These are phyloP conservation scores for Hygrophoropsis aurantiaca DNA, from an alignment of 768 basidiomycete species.

Conservation along the genomic window DNA sequence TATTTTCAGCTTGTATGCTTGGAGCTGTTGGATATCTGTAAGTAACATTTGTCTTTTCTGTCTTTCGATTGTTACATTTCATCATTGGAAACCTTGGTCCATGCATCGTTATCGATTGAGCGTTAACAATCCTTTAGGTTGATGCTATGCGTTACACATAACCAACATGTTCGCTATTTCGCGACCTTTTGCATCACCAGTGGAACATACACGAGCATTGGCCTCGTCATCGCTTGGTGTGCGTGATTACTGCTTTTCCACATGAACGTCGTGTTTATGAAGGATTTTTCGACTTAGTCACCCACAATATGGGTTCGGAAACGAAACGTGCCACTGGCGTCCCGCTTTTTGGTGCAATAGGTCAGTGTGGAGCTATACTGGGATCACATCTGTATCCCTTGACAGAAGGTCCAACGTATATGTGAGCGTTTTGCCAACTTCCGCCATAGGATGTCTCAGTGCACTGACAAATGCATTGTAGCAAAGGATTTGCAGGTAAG, in stretches of 20 bases:
- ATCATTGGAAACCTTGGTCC: background rate
- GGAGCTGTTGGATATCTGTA: slow-evolving; percentile 49
- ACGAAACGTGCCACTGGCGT: slow-evolving; percentile 44
- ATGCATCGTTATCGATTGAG: background rate
- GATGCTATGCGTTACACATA: slow-evolving; percentile 31
- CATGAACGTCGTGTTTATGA: too few species aligned
- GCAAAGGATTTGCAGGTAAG: too few species aligned
- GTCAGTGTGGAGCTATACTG: slow-evolving; percentile 40
- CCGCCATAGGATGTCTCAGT: too few species aligned
- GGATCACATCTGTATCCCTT: slow-evolving; percentile 44
- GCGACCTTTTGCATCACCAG: slow-evolving; percentile 45
- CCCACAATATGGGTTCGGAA: slow-evolving; percentile 44
- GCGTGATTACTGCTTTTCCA: slow-evolving; percentile 14
- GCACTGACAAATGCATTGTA: too few species aligned
- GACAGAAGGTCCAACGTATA: slow-evolving; percentile 39
- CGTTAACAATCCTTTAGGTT: slow-evolving; percentile 19
- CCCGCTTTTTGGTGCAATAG: slow-evolving; percentile 42
- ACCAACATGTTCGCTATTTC: slow-evolving; percentile 41
- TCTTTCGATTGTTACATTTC: too few species aligned
- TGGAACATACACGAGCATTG: slow-evolving; percentile 46
- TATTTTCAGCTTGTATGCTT: slow-evolving; percentile 28
- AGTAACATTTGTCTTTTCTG: slow-evolving; percentile 2
- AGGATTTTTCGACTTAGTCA: too few species aligned
- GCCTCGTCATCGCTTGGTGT: slow-evolving; percentile 50
- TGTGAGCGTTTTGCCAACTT: slow-evolving; percentile 16